Evolutionary conservation across 2,329 filamentous ascomycete species (phyloP).

Genomic region (Paracamarosporium sp.): DNA sequence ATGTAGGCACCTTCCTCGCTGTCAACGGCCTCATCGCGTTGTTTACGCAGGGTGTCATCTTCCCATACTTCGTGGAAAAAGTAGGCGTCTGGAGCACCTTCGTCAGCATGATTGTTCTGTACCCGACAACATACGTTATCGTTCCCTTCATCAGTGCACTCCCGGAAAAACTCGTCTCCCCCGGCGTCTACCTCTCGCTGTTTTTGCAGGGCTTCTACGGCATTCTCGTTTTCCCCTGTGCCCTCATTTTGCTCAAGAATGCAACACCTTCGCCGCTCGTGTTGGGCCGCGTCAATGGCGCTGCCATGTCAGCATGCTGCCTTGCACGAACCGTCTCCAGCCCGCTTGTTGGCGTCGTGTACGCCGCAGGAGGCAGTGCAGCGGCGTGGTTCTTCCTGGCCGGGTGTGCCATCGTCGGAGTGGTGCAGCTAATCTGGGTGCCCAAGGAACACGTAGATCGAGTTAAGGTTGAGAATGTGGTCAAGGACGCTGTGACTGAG

Average conservation of each 20-base stretch:
- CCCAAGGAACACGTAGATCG: slow-evolving; percentile 52
- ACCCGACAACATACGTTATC: slow-evolving; percentile 71
- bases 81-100: slow-evolving; percentile 74
- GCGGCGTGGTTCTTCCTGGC: slow-evolving; percentile 67
- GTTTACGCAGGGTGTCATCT: slow-evolving; percentile 75
- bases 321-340: slow-evolving; percentile 73
- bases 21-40: slow-evolving; percentile 75
- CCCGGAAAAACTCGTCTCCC: slow-evolving; percentile 59
- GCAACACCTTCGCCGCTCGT: slow-evolving; percentile 68
- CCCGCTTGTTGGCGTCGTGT: slow-evolving; percentile 71
- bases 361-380: slow-evolving; percentile 66
- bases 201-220: slow-evolving; percentile 71
- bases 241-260: slow-evolving; percentile 78
- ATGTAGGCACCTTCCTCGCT: slow-evolving; percentile 71
- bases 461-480: slow-evolving; percentile 40
- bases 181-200: slow-evolving; percentile 69
- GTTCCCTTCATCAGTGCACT: slow-evolving; percentile 71
- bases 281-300: slow-evolving; percentile 73
- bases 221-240: slow-evolving; percentile 71
- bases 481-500: slow-evolving; percentile 31
- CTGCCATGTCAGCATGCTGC: slow-evolving; percentile 70
- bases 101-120: slow-evolving; percentile 68
- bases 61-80: slow-evolving; percentile 68
- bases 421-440: slow-evolving; percentile 63
- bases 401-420: slow-evolving; percentile 62